Conservation (phyloP, 148 eudicot species). For the Camellia japonica region DNA sequence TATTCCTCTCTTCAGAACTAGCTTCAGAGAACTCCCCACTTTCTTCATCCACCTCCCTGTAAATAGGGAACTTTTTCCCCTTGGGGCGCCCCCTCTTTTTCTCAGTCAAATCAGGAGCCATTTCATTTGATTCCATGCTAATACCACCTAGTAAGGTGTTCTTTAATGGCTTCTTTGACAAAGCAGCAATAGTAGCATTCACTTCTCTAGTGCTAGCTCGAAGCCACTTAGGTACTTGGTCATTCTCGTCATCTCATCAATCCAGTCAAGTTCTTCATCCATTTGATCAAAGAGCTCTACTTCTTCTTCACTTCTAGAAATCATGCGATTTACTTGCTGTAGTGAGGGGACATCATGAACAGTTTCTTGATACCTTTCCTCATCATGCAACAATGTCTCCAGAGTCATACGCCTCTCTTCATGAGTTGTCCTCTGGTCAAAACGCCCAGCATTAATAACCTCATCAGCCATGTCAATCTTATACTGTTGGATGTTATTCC, state of each 20-base stretch:
- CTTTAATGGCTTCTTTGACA: constrained; percentile 76
- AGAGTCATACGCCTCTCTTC: constrained; percentile 93
- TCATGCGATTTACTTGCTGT: constrained; percentile 92
- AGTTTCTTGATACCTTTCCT: constrained; percentile 93
- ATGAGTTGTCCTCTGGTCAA: constrained; percentile 99
- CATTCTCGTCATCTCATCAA: constrained; percentile 81
- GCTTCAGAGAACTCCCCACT: constrained; percentile 73
- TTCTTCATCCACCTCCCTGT: constrained; percentile 85
- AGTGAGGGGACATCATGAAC: constrained; percentile 95
- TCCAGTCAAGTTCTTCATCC: constrained; percentile 96
- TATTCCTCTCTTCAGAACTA: constrained; percentile 77
- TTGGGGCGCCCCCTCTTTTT: constrained; percentile 70
- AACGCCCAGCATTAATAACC: constrained; percentile 97
- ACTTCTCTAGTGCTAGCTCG: constrained; percentile 80
- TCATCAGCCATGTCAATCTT: constrained; percentile 99
- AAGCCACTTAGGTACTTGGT: constrained; percentile 93
- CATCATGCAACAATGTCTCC: constrained; percentile 90
- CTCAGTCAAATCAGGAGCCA: constrained; percentile 35
- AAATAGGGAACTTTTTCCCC: constrained; percentile 68
- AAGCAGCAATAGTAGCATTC: constrained; percentile 55
- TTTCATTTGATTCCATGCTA: constrained; percentile 44
- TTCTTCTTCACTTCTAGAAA: constrained; percentile 94
- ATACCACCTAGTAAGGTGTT: constrained; percentile 38
- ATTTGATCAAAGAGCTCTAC: constrained; percentile 95
- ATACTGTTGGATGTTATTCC: constrained; percentile 95